Percentiles rank a stretch among this genome's conserved stretches.
These are phyloP conservation scores for Lecanosticta acicola DNA, from an alignment of 2,329 filamentous ascomycete species.

Conservation along the genomic window DNA sequence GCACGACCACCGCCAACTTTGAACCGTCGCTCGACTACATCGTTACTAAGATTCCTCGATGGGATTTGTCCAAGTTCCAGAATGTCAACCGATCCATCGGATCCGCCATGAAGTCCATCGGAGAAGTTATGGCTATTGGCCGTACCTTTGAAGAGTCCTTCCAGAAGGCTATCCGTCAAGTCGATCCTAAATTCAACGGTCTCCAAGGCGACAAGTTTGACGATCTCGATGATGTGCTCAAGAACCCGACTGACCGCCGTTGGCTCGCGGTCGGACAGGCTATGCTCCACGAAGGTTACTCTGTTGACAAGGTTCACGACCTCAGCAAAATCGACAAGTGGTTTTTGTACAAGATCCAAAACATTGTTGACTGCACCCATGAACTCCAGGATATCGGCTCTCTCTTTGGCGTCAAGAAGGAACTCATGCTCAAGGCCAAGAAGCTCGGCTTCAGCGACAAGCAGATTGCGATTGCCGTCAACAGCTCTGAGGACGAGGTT, in stretches of 20 bases:
- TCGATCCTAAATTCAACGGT: conserved; percentile 84
- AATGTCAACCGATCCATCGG: conserved; percentile 97
- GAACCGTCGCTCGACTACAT: conserved; percentile 97
- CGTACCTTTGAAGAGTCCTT: conserved; percentile 98
- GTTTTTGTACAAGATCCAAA: conserved; percentile 98
- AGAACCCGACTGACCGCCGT: conserved; percentile 90
- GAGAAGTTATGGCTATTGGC: conserved; percentile 98
- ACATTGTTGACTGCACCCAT: conserved; percentile 84
- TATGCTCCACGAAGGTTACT: conserved; percentile 95
- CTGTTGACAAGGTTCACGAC: conserved; percentile 84
- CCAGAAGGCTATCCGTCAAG: conserved; percentile 96
- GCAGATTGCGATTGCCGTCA: conserved; percentile 84
- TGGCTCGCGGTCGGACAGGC: conserved; percentile 97
- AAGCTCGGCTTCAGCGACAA: conserved; percentile 96
- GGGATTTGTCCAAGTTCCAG: conserved; percentile 98
- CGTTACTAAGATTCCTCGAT: conserved; percentile 96
- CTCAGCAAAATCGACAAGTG: conserved; percentile 98
- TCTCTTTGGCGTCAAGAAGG: conserved; percentile 78
- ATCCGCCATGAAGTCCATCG: conserved; percentile 97
- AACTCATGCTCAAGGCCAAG: conserved; percentile 85
- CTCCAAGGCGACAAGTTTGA: conserved; percentile 96
- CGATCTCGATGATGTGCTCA: conserved; percentile 80
- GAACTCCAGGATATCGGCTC: conserved; percentile 80
- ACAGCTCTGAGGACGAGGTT: conserved; percentile 82
- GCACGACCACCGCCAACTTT: conserved; percentile 98